Evolutionary conservation across 164 flowering plant species (phyloP), one percentile per base, ranked within the genome.

Genomic region (Chloranthus sessilifolius): DNA sequence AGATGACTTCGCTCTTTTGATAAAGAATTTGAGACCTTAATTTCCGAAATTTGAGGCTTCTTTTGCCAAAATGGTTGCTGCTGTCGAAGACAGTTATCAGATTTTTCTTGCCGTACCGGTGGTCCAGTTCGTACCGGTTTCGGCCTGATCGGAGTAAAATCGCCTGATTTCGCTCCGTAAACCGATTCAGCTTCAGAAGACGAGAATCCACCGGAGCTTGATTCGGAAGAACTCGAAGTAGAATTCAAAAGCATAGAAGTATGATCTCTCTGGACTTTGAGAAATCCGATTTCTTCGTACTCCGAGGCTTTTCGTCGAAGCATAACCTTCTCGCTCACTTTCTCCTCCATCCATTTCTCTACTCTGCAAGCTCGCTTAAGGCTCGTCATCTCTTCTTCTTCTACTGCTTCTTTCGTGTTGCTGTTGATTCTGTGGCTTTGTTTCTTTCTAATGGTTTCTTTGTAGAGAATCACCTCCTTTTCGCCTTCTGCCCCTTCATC

Each of bases 271-370:
- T 43, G 61, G n/a, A n/a, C n/a, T n/a, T n/a, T n/a, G n/a, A n/a
- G n/a, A n/a, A n/a, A n/a, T n/a, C n/a, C n/a, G 1, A 48, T 31
- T 3, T 25, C 35, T 2, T 44, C 48, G 30, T 44, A 44, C 9
- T 44, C 48, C 27, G 48, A 44, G 37, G 76, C 63, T 29, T 52
- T 71, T 22, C 79, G 59, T 4, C 74, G 41, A 10, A 55, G 66
- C 1, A 45, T 56, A 25, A 40, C 61, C 47, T 75, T 70, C 20
- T 74, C 79, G 33, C 64, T 61, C 15, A 37, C 62, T 45, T 63
- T 77, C 65, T 76, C 71, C 62, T 81, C 83, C 78, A 75, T 79
- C 86, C 86, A 83, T 31, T 73, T 75, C 56, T 79, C 80, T 30
- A 81, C 64, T 64, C 74, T 22, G 56, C 62, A 59, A n/a, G 73